Evolutionary conservation across 305 asterid species (phyloP).

Genomic region (Stenogyne calaminthoides): DNA sequence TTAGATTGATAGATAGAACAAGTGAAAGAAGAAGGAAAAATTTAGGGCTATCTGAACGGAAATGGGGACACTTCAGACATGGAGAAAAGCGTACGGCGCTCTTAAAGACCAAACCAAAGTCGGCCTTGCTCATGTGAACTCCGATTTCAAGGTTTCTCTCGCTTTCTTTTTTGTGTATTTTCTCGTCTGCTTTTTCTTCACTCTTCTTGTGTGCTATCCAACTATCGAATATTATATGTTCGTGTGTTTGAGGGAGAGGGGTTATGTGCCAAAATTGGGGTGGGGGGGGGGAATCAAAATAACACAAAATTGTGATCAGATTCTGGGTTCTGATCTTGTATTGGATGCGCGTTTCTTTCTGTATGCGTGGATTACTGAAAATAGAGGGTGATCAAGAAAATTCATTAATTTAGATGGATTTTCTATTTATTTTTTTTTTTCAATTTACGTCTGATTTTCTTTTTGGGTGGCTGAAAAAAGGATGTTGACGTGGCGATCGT

Average conservation of each 20-base stretch:
- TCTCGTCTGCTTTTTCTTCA: not conserved
- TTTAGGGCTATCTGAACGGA: constrained; percentile 60
- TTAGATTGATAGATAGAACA: constrained; percentile 15
- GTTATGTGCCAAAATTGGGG: constrained; percentile 29
- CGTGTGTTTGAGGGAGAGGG: constrained; percentile 19
- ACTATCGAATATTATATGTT: not conserved
- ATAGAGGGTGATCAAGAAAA: constrained; percentile 16
- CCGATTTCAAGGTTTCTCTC: constrained; percentile 83
- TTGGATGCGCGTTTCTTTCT: constrained; percentile 10
- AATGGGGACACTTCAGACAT: constrained; percentile 86
- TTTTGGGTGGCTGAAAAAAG: constrained; percentile 46
- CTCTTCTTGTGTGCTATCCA: not conserved
- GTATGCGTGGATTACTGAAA: constrained; percentile 27
- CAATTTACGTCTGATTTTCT: constrained; percentile 7
- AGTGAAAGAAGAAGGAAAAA: constrained; percentile 16
- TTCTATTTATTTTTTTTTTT: constrained; percentile 21
- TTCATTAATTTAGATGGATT: constrained; percentile 21
- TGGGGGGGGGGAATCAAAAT: constrained; percentile 13
- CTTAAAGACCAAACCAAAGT: constrained; percentile 88
- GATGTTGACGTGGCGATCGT: constrained; percentile 98
- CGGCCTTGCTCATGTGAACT: constrained; percentile 93
- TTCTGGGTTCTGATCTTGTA: constrained; percentile 24
- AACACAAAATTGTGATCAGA: constrained; percentile 22
- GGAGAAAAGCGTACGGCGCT: constrained; percentile 95
- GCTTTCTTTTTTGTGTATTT: not conserved